phyloP scores from a whole-genome alignment of 2,329 filamentous ascomycete genomes.

The Aspergillus proliferans region DNA sequence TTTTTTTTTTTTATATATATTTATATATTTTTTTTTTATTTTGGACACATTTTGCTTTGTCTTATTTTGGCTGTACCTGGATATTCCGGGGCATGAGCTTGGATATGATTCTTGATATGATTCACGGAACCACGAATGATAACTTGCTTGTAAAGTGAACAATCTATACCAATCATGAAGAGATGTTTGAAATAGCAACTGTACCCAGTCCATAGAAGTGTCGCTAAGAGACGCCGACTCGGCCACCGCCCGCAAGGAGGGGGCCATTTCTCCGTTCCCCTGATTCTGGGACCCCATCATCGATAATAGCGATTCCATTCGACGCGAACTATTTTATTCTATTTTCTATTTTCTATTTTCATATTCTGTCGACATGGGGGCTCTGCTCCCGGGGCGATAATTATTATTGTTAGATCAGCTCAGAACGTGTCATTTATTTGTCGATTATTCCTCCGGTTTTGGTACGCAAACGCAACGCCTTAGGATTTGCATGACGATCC shows the following conservation, averaged over 20 bases:
- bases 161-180: too few relatives aligned
- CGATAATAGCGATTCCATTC: neutral
- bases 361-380: neutral
- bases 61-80: too few relatives aligned
- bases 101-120: neutral
- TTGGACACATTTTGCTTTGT: neutral
- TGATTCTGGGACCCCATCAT: neutral
- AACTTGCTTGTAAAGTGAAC: too few relatives aligned
- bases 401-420: slow-evolving; percentile 5
- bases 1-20: neutral
- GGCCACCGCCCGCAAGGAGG: slow-evolving; percentile 15
- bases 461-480: neutral
- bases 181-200: neutral
- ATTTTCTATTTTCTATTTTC: too few relatives aligned
- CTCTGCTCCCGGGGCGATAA: neutral
- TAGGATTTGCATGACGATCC: slow-evolving; percentile 3
- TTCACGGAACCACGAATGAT: neutral
- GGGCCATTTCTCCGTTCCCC: slow-evolving; percentile 5
- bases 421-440: slow-evolving; percentile 10
- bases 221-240: neutral
- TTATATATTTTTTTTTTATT: neutral
- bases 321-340: too few relatives aligned
- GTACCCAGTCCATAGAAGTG: slow-evolving; percentile 1
- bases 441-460: neutral
- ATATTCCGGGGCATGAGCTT: too few relatives aligned